Percentiles rank a stretch among this genome's conserved stretches.
Conservation (phyloP, 2,329 filamentous ascomycete genomes). For the Cryphonectria carpinicola region DNA sequence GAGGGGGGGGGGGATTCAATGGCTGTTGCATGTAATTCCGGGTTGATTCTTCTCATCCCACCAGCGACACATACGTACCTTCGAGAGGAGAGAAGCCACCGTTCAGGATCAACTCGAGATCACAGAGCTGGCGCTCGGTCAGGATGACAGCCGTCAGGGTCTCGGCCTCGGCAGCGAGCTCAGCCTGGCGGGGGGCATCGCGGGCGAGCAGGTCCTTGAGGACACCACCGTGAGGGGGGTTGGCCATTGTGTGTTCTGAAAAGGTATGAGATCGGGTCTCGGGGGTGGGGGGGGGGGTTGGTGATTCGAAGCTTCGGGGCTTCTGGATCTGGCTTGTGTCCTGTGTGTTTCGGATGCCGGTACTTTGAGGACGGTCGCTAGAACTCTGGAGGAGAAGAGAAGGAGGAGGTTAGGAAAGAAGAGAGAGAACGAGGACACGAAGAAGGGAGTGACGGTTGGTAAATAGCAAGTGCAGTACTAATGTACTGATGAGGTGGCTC, state of each 20-base stretch:
- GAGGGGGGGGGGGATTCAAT: no score
- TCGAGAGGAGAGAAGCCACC: conserved; percentile 97
- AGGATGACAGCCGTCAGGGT: conserved; percentile 81
- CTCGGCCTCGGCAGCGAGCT: conserved; percentile 85
- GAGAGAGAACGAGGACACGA: conserved; percentile 10
- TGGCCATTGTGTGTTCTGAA: conserved; percentile 57
- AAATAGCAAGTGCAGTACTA: not conserved
- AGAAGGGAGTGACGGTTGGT: conserved; percentile 4
- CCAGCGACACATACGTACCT: conserved; percentile 60
- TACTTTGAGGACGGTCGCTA: conserved; percentile 4
- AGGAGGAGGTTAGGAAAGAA: conserved; percentile 10
- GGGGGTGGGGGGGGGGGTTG: not conserved
- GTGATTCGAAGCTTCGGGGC: not conserved
- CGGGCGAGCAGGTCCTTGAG: conserved; percentile 97
- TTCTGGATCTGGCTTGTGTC: not conserved
- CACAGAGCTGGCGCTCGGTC: conserved; percentile 93
- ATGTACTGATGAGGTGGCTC: conserved; percentile 3
- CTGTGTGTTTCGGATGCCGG: conserved; percentile 33
- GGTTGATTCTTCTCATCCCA: not conserved
- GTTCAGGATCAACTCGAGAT: conserved; percentile 95
- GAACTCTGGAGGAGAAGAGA: conserved; percentile 9
- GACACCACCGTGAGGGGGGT: conserved; percentile 83
- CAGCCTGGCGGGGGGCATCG: conserved; percentile 79
- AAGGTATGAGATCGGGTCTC: not conserved
- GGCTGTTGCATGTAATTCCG: no score